These are phyloP conservation scores for Boeremia exigua DNA, from an alignment of 2,329 filamentous ascomycete genomes.

Conservation along the genomic window DNA sequence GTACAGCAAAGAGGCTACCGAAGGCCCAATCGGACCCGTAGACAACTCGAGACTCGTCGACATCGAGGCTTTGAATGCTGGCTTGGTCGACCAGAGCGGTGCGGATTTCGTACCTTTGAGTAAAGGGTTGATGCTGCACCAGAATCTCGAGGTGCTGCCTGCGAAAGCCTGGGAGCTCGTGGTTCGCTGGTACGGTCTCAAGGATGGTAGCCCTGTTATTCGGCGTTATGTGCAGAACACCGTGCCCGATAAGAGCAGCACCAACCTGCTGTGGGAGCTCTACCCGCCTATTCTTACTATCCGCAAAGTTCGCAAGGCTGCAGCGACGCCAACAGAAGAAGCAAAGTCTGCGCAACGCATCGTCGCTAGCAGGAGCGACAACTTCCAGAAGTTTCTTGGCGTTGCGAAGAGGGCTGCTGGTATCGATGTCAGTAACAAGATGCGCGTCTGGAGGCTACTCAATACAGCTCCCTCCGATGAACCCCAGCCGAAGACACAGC, in stretches of 20 bases:
- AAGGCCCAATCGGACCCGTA: constrained; percentile 75
- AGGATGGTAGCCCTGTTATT: constrained; percentile 72
- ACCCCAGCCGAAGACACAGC: constrained; percentile 28
- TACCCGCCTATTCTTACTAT: constrained; percentile 85
- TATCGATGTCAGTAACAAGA: constrained; percentile 73
- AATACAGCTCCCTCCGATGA: constrained; percentile 50
- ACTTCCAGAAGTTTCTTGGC: constrained; percentile 76
- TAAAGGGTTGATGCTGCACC: constrained; percentile 66
- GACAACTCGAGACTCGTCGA: constrained; percentile 80
- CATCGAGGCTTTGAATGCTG: constrained; percentile 26
- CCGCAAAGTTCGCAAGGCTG: constrained; percentile 73
- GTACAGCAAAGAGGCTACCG: constrained; percentile 63
- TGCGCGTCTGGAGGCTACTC: constrained; percentile 76
- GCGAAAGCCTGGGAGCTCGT: constrained; percentile 82
- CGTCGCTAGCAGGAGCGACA: constrained; percentile 73
- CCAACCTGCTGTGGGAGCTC: constrained; percentile 81
- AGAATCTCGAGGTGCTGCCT: constrained; percentile 79
- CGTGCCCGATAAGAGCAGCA: constrained; percentile 59
- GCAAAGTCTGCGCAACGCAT: constrained; percentile 68
- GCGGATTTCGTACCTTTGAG: constrained; percentile 73
- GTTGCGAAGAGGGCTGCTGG: constrained; percentile 72
- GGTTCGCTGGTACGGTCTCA: constrained; percentile 80
- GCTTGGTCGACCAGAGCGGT: constrained; percentile 50
- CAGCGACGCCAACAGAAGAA: constrained; percentile 66
- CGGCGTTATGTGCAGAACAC: constrained; percentile 80